Conservation (phyloP, 2,329 filamentous ascomycete genomes). For the Colletotrichum spinosum region DNA sequence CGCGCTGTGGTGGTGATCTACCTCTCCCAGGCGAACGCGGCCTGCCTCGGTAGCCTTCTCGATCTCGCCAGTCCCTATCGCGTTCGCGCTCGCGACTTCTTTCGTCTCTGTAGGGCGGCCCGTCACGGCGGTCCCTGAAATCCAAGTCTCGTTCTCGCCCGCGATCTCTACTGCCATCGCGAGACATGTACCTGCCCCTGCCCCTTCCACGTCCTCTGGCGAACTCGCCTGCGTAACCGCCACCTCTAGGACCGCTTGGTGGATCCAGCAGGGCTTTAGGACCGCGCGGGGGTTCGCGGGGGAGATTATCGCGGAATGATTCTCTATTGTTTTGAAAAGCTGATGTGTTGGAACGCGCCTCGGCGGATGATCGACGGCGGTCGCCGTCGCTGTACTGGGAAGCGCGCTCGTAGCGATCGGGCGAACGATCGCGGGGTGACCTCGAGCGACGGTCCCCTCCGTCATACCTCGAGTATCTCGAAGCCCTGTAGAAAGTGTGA, state of each 20-base stretch:
- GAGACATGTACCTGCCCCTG: constrained; percentile 66
- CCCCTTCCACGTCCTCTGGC: constrained; percentile 64
- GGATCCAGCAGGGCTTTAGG: constrained; percentile 82
- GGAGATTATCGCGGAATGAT: constrained; percentile 54
- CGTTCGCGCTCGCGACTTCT: constrained; percentile 69
- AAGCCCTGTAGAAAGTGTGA: constrained; percentile 54
- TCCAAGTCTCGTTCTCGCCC: constrained; percentile 71
- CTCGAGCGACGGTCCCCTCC: constrained; percentile 68
- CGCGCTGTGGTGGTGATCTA: constrained; percentile 73
- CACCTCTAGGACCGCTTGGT: constrained; percentile 75
- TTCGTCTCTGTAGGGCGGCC: constrained; percentile 65
- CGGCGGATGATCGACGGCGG: constrained; percentile 74
- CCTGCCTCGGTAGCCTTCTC: constrained; percentile 64
- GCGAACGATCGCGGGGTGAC: constrained; percentile 76
- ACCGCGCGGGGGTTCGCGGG: constrained; percentile 81
- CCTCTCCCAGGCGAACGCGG: constrained; percentile 71
- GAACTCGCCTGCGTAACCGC: constrained; percentile 74
- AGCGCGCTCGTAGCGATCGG: constrained; percentile 70
- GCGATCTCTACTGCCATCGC: constrained; percentile 72
- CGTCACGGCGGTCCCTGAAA: constrained; percentile 60
- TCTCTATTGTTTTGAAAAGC: constrained; percentile 73
- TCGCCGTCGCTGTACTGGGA: constrained; percentile 72
- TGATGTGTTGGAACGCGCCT: constrained; percentile 66
- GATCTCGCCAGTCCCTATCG: constrained; percentile 62
- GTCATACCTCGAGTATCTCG: constrained; percentile 72